phyloP scores from a whole-genome alignment of 2,329 filamentous ascomycete species.

The Trematosphaeria pertusa region DNA sequence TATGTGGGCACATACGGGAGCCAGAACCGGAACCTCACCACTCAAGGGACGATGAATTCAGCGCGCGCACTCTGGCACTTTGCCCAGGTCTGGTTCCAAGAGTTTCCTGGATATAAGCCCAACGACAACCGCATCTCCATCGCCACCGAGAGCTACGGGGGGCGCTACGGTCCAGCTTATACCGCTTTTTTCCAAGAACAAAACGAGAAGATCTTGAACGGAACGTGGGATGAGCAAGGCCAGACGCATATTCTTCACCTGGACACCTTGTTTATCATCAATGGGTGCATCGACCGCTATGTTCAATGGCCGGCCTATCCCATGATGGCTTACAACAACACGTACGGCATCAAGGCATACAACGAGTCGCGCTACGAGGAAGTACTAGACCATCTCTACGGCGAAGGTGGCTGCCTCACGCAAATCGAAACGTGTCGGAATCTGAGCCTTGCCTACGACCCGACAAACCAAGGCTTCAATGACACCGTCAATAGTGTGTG shows the following conservation, averaged over 20 bases:
- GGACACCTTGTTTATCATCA: slow-evolving; percentile 64
- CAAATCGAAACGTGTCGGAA: slow-evolving; percentile 60
- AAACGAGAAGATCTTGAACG: slow-evolving; percentile 59
- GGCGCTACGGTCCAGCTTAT: slow-evolving; percentile 65
- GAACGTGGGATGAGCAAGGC: slow-evolving; percentile 42
- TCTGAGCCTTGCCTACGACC: slow-evolving; percentile 57
- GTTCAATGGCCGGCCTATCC: slow-evolving; percentile 58
- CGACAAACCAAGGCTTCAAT: slow-evolving; percentile 52
- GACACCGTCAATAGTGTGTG: slow-evolving; percentile 51
- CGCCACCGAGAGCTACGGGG: slow-evolving; percentile 60
- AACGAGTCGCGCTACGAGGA: slow-evolving; percentile 56
- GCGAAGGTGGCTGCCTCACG: slow-evolving; percentile 61
- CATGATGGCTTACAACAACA: slow-evolving; percentile 63
- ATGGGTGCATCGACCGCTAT: slow-evolving; percentile 62
- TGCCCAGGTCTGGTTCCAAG: slow-evolving; percentile 66
- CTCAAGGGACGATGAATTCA: slow-evolving; percentile 60
- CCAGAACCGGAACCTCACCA: slow-evolving; percentile 51
- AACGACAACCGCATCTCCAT: slow-evolving; percentile 64
- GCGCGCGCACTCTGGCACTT: slow-evolving; percentile 66
- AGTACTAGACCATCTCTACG: slow-evolving; percentile 54
- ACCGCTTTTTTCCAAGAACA: slow-evolving; percentile 63
- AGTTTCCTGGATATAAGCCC: slow-evolving; percentile 68
- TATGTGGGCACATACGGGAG: slow-evolving; percentile 61
- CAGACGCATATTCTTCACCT: slow-evolving; percentile 49
- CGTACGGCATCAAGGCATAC: slow-evolving; percentile 62